Evolutionary conservation across 345 rosid genomes (phyloP), one percentile per base, ranked within the genome.

Genomic region (Mercurialis annua): DNA sequence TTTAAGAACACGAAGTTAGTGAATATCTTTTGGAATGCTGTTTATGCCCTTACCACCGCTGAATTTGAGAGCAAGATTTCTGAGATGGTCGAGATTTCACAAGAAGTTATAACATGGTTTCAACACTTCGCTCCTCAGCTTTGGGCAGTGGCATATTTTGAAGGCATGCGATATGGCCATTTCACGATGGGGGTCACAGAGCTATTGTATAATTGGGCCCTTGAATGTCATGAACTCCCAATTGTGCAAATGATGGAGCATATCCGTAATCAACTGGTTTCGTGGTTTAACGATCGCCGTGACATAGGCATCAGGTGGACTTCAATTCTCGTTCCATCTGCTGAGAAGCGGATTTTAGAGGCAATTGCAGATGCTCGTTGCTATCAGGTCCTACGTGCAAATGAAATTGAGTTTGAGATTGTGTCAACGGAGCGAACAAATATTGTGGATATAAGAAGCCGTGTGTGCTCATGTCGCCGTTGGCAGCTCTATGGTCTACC

Each of bases 401-500:
- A 90, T 74, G 97, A 93, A 82, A 80, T 93, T 7, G 98, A 93
- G 82, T 93, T 93, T 49, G 98, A 93, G 88, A 93, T 93, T 69
- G 97, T 93, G n/a, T 93, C 98, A 2, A 86, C 90, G 0, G 98
- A 94, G 86, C 66, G 97, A 65, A 94, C 99, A 12, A 94, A 94
- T 73, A 94, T 94, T 17, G 97, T 94, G 68, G 99, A 94, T 66
- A 87, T 94, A 58, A 62, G 95, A 40, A 87, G 73, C 27, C 87
- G 92, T 44, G 85, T 83, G 17, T 94, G 99, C 73, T 94, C 99
- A 1, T 94, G 99, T 76, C 84, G 87, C 11, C 90, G 97, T 29
- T 94, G 99, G 99, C 96, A 94, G 82, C 77, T 89, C 36, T 89
- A 94, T 50, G 99, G 99, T 21, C 62, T 94, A 29, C 99, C 99